Base-by-base conservation (phyloP, 768 basidiomycete species). In the Boletus sensibilis region DNA sequence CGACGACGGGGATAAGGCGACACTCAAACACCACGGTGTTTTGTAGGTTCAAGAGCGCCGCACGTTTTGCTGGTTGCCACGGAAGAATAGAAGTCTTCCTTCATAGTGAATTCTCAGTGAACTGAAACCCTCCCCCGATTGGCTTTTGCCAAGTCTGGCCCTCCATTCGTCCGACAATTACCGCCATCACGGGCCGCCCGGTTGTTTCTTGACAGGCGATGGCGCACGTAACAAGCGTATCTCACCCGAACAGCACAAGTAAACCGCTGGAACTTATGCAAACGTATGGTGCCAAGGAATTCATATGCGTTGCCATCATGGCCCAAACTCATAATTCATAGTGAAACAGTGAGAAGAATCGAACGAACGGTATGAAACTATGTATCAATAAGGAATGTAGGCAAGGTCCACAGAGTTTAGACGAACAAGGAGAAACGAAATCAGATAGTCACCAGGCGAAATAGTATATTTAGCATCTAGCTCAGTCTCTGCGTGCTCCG, bases 401-500 rank as follows among this genome's bases (percentile, higher is more conserved):
- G 55, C 54, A 58, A 56, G 34, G 72, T 68, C 69, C 72, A 57
- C 46, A 57, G 42, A 57, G 29, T 61, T 52, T 23, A 53, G 41
- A 52, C 54, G 43, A 55, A 53, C 34, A 39, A 27, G 4, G 43
- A 52, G 29, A 57, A 57, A 54, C 55, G 47, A 58, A 60, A 59
- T 57, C 56, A 53, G 41, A 51, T 52, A 54, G 52, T 62, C 38
- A 55, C 50, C 44, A 23, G 47, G 37, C 44, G 31, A 42, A 39
- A 39, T 56, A 58, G 49, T 51, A 64, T 62, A 61, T 49, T 58
- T 41, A 61, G 45, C 41, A 52, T 49, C 50, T 45, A 55, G 51
- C 62, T 84, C 75, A 90, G 63, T 90, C 87, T 72, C 88, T 77
- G 61, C 82, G 85, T 39, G 61, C 58, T 53, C 86, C 87, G 51